Conservation (phyloP, 2,329 filamentous ascomycete species). For the Capronia epimyces region DNA sequence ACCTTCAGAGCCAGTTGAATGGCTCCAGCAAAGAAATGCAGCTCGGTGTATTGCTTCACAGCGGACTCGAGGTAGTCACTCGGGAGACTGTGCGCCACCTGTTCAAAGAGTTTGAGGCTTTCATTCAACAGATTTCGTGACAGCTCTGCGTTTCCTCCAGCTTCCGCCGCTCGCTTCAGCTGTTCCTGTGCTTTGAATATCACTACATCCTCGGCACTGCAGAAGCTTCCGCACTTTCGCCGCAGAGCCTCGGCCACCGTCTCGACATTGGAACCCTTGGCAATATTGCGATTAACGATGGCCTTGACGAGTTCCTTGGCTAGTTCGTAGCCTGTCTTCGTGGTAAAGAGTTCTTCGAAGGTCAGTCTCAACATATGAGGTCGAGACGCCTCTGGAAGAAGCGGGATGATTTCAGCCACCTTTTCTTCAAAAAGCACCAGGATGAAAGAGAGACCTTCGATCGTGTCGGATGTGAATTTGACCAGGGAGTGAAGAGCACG, state of each 20-base stretch:
- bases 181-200: conserved; percentile 98
- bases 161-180: conserved; percentile 79
- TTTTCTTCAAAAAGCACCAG: conserved; percentile 91
- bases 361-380: conserved; percentile 70
- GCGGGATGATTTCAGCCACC: conserved; percentile 76
- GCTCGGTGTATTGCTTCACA: conserved; percentile 68
- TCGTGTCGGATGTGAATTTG: conserved; percentile 79
- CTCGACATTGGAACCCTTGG: conserved; percentile 93
- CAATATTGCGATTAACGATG: conserved; percentile 96
- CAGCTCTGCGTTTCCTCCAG: conserved; percentile 66
- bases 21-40: conserved; percentile 89
- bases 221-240: conserved; percentile 91
- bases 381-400: conserved; percentile 65
- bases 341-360: conserved; percentile 81
- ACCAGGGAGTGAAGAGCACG: conserved; percentile 83
- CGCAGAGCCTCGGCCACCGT: conserved; percentile 93
- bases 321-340: conserved; percentile 71
- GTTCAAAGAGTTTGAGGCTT: conserved; percentile 79
- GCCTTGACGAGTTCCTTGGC: conserved; percentile 94
- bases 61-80: conserved; percentile 74
- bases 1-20: conserved; percentile 82
- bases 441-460: conserved; percentile 94
- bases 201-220: conserved; percentile 91
- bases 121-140: conserved; percentile 79
- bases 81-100: conserved; percentile 77